Percentiles rank a stretch among this genome's conserved stretches.
These are phyloP conservation scores for Huntiella omanensis DNA, from an alignment of 2,329 filamentous ascomycete genomes.

Conservation along the genomic window DNA sequence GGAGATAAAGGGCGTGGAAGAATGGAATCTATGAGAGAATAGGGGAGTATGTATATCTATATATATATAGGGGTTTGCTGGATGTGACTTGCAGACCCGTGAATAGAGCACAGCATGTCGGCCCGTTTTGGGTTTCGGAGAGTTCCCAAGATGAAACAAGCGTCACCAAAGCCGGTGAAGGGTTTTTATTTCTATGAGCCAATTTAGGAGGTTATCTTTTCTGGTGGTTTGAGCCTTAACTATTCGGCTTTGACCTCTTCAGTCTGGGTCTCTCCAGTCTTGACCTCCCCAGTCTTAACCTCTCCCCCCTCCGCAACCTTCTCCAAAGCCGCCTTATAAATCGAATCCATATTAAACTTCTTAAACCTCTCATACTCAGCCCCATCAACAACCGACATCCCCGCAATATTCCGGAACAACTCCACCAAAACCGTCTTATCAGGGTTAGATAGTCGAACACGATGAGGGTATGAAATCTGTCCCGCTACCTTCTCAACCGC, in stretches of 20 bases:
- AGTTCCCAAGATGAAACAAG: no score
- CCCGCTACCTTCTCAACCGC: slow-evolving; percentile 55
- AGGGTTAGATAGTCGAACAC: slow-evolving; percentile 58
- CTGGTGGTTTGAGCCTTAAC: not conserved
- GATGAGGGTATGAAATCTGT: slow-evolving; percentile 46
- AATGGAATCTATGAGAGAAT: no score
- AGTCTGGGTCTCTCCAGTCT: not conserved
- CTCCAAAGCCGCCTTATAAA: slow-evolving; percentile 30
- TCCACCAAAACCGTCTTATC: slow-evolving; percentile 67
- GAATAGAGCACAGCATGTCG: no score
- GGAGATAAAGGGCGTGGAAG: no score
- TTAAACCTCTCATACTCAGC: slow-evolving; percentile 54
- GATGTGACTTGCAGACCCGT: no score
- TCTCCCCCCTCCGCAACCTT: not conserved
- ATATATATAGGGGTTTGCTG: no score
- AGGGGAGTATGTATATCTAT: no score
- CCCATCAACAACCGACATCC: slow-evolving; percentile 59
- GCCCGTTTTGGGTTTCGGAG: no score
- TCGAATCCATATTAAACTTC: slow-evolving; percentile 59
- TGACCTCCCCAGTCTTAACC: not conserved
- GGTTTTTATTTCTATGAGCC: no score
- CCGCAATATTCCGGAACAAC: slow-evolving; percentile 50
- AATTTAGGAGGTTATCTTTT: no score
- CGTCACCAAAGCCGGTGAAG: no score
- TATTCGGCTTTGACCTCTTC: not conserved